Evolutionary conservation across 2,329 filamentous ascomycete species (phyloP), one percentile per base, ranked within the genome.

Genomic region (Aureobasidium vineae): DNA sequence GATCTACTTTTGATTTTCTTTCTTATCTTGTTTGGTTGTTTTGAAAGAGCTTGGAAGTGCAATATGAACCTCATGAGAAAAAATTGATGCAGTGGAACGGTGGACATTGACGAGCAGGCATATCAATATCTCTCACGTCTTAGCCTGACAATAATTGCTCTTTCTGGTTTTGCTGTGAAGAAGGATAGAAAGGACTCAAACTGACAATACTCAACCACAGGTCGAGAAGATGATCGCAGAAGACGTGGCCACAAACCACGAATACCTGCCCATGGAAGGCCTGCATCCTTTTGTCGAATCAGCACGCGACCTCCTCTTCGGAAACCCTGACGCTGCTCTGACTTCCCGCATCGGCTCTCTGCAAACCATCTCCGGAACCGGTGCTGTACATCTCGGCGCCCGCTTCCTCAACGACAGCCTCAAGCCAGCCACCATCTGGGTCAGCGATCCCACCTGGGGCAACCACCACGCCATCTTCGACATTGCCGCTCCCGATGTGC

Each of bases 311-410:
- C 67, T 78, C 3, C 53, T 74, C 11, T 71, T 77, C 23, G 74
- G 73, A 19, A 69, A 45, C 68, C 73, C 53, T 2, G 66, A 67
- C 5, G 49, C 41, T n/a, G 43, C 38, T 63, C 72, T 64, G 3
- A 56, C 47, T 23, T 57, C 57, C 19, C 57, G 69, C 13, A 68
- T 76, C 5, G 71, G 67, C 1, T 77, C 75, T 0, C 78, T 96
- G 66, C 93, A 97, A 81, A 94, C 92, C 74, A 94, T 97, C 80
- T 97, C 93, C 63, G 93, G 93, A 73, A 97, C 93, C 70, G 93
- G 93, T 72, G 93, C 93, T 69, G 88, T 96, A 70, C 93, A 97
- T 76, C 83, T 97, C 45, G 93, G 93, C 70, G 92, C 88, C 70
- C 87, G 95, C 71, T 97, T 97, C 86, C 88, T 97, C 67, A 83